A percentile compares a stretch with the other conserved stretches of the same genome.
phyloP scores from a whole-genome alignment of 352 stramenopile species.

The Phytophthora cryptogea region DNA sequence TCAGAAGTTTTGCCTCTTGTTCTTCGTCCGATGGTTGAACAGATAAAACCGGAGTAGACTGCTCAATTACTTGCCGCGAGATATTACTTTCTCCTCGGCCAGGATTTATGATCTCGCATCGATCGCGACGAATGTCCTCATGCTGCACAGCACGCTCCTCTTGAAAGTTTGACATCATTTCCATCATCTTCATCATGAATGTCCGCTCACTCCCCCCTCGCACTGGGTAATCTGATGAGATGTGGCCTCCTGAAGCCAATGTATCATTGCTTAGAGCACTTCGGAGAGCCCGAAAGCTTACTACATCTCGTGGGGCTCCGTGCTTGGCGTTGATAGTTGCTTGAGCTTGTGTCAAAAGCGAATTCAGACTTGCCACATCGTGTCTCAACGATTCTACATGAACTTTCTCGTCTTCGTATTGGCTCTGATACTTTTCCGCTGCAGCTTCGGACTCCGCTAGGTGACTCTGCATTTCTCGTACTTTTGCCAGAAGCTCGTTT shows the following conservation, averaged over 20 bases:
- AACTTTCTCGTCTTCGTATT: slow-evolving; percentile 81
- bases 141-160: slow-evolving; percentile 2
- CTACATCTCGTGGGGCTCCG: slow-evolving; percentile 11
- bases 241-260: not conserved
- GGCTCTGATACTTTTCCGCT: slow-evolving; percentile 62
- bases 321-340: slow-evolving; percentile 52
- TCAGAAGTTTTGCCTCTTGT: slow-evolving; percentile 48
- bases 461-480: slow-evolving; percentile 53
- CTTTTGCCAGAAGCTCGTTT: slow-evolving; percentile 52
- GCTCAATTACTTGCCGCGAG: not conserved
- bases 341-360: slow-evolving; percentile 66
- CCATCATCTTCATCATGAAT: slow-evolving; percentile 71
- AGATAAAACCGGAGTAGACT: not conserved
- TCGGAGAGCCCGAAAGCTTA: slow-evolving; percentile 14
- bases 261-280: not conserved
- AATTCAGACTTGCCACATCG: slow-evolving; percentile 66
- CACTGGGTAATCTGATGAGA: not conserved
- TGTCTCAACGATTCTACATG: slow-evolving; percentile 72
- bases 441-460: slow-evolving; percentile 56
- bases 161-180: slow-evolving; percentile 56
- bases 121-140: not conserved
- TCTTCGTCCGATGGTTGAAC: slow-evolving; percentile 24
- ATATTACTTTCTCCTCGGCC: not conserved
- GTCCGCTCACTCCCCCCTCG: slow-evolving; percentile 33
- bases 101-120: not conserved